Evolutionary conservation across 768 basidiomycete species (phyloP).

Genomic region (Lactifluus pinguis): DNA sequence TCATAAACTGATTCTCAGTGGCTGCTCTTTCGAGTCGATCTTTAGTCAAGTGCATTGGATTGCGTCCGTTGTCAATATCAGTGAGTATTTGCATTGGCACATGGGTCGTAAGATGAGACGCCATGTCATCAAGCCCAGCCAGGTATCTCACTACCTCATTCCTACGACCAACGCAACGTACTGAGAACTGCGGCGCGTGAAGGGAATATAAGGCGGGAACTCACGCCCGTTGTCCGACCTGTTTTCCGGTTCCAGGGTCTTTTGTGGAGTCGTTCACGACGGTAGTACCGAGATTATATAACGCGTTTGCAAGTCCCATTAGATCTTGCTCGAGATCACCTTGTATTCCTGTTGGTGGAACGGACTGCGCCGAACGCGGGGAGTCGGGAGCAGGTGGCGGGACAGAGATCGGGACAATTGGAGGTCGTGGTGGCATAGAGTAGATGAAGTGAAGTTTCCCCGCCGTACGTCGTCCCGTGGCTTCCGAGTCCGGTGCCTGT

Average conservation of each 20-base stretch:
- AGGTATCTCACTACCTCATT: conserved; percentile 71
- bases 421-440: conserved; percentile 13
- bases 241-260: conserved; percentile 57
- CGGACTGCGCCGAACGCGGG: conserved; percentile 65
- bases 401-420: not conserved
- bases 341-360: conserved; percentile 55
- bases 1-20: conserved; percentile 88
- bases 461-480: too few relatives aligned
- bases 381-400: conserved; percentile 44
- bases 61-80: conserved; percentile 72
- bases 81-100: conserved; percentile 67
- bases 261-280: conserved; percentile 78
- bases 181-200: not conserved
- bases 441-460: not conserved
- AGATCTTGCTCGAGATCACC: conserved; percentile 73
- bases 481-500: too few relatives aligned
- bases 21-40: conserved; percentile 76
- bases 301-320: conserved; percentile 62
- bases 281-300: conserved; percentile 77
- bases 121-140: conserved; percentile 56
- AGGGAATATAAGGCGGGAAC: conserved; percentile 19
- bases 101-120: conserved; percentile 50
- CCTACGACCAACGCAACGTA: conserved; percentile 28
- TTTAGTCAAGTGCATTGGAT: conserved; percentile 74
- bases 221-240: conserved; percentile 70